Evolutionary conservation across 1,284 basidiomycete species (phyloP).

Genomic region (Cutaneotrichosporon sp.): DNA sequence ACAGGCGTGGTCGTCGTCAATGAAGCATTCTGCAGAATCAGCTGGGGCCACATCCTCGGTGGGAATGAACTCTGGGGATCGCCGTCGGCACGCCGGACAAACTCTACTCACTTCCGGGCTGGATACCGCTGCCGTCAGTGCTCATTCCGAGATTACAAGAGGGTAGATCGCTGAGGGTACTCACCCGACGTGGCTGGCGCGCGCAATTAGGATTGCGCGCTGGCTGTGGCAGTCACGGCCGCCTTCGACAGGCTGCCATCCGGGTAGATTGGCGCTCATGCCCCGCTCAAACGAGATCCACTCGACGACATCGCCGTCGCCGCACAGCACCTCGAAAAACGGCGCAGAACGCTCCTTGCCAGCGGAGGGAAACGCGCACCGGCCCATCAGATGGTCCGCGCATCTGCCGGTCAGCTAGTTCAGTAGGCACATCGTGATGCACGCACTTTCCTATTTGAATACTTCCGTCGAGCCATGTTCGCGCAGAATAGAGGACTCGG

Average conservation of each 20-base stretch:
- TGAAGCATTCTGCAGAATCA: slow-evolving; percentile 32
- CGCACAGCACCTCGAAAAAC: slow-evolving; percentile 44
- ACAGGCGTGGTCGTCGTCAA: slow-evolving; percentile 43
- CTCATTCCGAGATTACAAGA: neutral
- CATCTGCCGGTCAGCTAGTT: slow-evolving; percentile 1
- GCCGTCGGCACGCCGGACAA: neutral
- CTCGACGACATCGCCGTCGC: slow-evolving; percentile 33
- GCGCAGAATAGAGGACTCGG: slow-evolving; percentile 35
- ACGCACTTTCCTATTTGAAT: slow-evolving; percentile 46
- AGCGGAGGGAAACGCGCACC: slow-evolving; percentile 34
- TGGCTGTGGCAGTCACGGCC: slow-evolving; percentile 37
- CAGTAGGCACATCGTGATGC: neutral
- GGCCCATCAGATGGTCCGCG: slow-evolving; percentile 34
- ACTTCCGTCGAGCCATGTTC: slow-evolving; percentile 41
- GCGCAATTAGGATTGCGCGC: slow-evolving; percentile 34
- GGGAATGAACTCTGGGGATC: neutral
- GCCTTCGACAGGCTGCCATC: slow-evolving; percentile 43
- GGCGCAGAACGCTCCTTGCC: slow-evolving; percentile 31
- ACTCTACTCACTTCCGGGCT: slow-evolving; percentile 39
- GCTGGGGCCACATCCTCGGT: neutral
- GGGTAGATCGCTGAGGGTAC: neutral
- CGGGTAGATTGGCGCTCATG: slow-evolving; percentile 24
- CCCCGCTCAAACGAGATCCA: slow-evolving; percentile 43
- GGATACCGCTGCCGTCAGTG: slow-evolving; percentile 27
- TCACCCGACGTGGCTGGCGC: slow-evolving; percentile 26